Evolutionary conservation across 495 filamentous ascomycete genomes (phyloP).

Genomic region (Cairneyella variabilis): DNA sequence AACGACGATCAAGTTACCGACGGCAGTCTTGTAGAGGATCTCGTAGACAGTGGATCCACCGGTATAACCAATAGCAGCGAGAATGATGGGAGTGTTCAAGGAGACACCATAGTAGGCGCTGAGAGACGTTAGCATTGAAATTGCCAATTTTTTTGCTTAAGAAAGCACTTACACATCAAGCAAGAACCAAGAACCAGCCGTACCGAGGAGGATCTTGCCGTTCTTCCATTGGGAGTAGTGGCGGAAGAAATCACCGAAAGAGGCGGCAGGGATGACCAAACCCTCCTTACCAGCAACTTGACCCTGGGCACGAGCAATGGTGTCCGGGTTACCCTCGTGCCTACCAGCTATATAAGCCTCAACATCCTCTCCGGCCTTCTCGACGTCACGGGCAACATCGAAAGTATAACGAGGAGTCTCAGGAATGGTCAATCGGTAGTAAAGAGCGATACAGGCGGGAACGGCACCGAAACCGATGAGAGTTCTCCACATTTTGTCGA

Average conservation of each 20-base stretch:
- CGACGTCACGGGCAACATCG: constrained; percentile 54
- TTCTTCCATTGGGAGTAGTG: constrained; percentile 67
- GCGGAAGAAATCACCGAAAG: constrained; percentile 57
- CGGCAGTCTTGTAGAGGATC: constrained; percentile 62
- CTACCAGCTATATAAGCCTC: constrained; percentile 57
- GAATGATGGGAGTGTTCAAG: constrained; percentile 68
- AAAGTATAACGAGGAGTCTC: constrained; percentile 72
- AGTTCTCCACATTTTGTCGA: constrained; percentile 82
- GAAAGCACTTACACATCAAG: constrained; percentile 47
- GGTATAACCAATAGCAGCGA: constrained; percentile 65
- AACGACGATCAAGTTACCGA: constrained; percentile 72
- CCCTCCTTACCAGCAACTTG: not conserved
- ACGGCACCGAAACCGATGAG: constrained; percentile 76
- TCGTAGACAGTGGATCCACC: constrained; percentile 54
- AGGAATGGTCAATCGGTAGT: constrained; percentile 78
- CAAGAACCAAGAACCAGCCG: constrained; percentile 76
- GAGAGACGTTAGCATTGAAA: not conserved
- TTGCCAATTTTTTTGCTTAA: not conserved
- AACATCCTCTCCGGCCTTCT: constrained; percentile 62
- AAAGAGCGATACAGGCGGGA: constrained; percentile 70
- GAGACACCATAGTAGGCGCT: constrained; percentile 21
- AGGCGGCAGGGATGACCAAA: constrained; percentile 49
- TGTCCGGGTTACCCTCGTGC: constrained; percentile 56
- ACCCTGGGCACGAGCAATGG: constrained; percentile 44
- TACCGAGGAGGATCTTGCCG: constrained; percentile 67